Percentiles rank a stretch among this genome's conserved stretches.
phyloP scores from a whole-genome alignment of 2,329 filamentous ascomycete species.

The Dendrostoma leiphaemia region DNA sequence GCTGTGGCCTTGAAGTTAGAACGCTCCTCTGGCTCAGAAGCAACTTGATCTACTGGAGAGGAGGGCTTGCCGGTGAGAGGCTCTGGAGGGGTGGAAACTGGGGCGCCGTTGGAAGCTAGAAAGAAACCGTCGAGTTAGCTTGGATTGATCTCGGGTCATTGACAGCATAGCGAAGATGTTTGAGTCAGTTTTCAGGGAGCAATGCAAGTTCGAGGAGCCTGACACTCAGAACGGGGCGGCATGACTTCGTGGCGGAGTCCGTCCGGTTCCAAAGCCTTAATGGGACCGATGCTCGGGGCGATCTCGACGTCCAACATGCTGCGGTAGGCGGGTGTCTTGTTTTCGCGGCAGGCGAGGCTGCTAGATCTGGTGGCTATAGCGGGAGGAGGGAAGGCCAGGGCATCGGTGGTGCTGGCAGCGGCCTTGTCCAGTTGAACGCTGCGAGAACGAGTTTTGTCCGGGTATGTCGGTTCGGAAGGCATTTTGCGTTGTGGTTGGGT shows the following conservation, averaged over 20 bases:
- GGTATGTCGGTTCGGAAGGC: constrained; percentile 41
- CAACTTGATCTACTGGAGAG: constrained; percentile 27
- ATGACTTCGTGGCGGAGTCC: constrained; percentile 37
- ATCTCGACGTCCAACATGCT: constrained; percentile 55
- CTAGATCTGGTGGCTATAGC: constrained; percentile 31
- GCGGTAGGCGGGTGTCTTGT: constrained; percentile 39
- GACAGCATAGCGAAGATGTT: background rate
- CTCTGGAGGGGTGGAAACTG: constrained; percentile 35
- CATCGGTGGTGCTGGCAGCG: constrained; percentile 17
- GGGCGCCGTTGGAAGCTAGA: constrained; percentile 43
- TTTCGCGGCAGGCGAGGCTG: constrained; percentile 33
- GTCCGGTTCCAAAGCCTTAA: constrained; percentile 44
- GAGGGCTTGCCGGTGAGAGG: constrained; percentile 37
- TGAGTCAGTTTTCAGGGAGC: constrained; percentile 6
- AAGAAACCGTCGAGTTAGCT: constrained; percentile 23
- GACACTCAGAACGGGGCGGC: constrained; percentile 29
- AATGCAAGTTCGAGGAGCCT: constrained; percentile 29
- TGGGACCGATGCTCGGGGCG: constrained; percentile 42
- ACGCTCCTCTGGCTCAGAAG: constrained; percentile 28
- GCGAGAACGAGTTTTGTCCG: constrained; percentile 43
- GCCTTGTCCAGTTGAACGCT: constrained; percentile 48
- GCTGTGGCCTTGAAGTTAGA: constrained; percentile 38
- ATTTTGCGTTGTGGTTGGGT: constrained; percentile 27
- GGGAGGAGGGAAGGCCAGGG: constrained; percentile 23
- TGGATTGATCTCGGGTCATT: background rate